These are phyloP conservation scores for Brassica incana DNA, from an alignment of 345 rosid species.

Conservation along the genomic window DNA sequence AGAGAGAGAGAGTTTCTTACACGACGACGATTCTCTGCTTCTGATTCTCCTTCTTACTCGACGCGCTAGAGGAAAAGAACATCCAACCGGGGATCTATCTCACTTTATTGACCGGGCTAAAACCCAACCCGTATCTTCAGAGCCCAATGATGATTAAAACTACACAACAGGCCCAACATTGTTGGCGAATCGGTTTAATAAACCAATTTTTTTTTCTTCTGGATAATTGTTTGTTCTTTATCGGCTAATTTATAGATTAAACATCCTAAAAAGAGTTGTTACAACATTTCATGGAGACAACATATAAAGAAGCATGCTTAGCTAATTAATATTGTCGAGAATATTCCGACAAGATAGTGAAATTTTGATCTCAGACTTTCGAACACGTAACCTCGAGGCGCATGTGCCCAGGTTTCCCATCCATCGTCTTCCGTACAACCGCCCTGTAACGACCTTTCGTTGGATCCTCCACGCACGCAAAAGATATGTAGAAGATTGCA, in stretches of 20 bases:
- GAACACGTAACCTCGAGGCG: not conserved
- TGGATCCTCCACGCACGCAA: not conserved
- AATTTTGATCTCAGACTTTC: not conserved
- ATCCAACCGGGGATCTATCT: not conserved
- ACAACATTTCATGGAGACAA: too few species aligned
- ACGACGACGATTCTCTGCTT: not conserved
- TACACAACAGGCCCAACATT: not conserved
- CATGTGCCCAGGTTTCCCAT: constrained; percentile 26
- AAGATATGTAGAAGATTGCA: constrained; percentile 12
- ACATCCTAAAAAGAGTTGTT: too few species aligned
- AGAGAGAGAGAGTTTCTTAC: not conserved
- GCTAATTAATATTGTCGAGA: too few species aligned
- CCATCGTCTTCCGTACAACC: constrained; percentile 16
- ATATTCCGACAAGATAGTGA: not conserved
- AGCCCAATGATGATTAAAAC: not conserved
- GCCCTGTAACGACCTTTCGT: not conserved
- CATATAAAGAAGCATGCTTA: too few species aligned
- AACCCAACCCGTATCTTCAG: not conserved
- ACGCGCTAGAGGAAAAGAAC: not conserved
- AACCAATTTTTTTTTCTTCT: too few species aligned
- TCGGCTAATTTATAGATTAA: too few species aligned
- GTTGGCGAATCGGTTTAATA: not conserved
- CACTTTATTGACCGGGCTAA: not conserved
- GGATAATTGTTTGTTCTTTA: not conserved
- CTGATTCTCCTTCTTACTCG: not conserved